phyloP scores from a whole-genome alignment of 208 protist species.

The Wallacemonas rigidus region DNA sequence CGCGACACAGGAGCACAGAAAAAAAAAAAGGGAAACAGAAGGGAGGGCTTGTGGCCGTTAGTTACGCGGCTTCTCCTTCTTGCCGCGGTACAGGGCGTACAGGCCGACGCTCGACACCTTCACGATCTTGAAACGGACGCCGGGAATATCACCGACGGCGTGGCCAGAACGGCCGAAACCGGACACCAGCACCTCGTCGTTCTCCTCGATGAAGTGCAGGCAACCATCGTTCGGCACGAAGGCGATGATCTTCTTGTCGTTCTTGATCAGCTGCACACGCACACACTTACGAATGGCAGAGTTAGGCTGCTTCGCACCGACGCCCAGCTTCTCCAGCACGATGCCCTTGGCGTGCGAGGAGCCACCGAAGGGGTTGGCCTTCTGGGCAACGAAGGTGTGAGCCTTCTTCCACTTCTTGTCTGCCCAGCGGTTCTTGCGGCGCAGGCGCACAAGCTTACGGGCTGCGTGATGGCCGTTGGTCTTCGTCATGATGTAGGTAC shows the following conservation, averaged over 20 bases:
- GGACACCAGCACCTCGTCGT: conserved; percentile 99
- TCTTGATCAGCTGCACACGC: conserved; percentile 99
- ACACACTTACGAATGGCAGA: conserved; percentile 99
- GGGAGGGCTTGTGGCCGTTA: conserved; percentile 50
- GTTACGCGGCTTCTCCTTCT: conserved; percentile 99
- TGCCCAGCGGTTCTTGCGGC: conserved; percentile 96
- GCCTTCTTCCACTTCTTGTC: conserved; percentile 99
- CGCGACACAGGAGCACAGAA: not conserved
- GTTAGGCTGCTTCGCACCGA: conserved; percentile 99
- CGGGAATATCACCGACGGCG: conserved; percentile 99
- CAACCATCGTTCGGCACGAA: conserved; percentile 99
- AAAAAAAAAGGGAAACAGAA: no score
- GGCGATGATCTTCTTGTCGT: conserved; percentile 99
- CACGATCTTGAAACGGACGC: conserved; percentile 99
- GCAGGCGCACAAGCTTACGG: conserved; percentile 95
- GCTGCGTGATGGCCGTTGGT: conserved; percentile 97
- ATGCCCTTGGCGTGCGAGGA: conserved; percentile 99
- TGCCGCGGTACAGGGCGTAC: conserved; percentile 97
- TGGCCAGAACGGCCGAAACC: conserved; percentile 99
- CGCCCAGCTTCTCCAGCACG: conserved; percentile 99
- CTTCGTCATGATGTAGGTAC: conserved; percentile 88
- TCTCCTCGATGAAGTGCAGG: conserved; percentile 99
- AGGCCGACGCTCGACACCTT: conserved; percentile 99
- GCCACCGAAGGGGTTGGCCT: conserved; percentile 98
- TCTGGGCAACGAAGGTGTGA: conserved; percentile 94